Percentiles rank a stretch among this genome's conserved stretches.
Conservation (phyloP, 1,284 basidiomycete species). For the Stygiomarasmius scandens region DNA sequence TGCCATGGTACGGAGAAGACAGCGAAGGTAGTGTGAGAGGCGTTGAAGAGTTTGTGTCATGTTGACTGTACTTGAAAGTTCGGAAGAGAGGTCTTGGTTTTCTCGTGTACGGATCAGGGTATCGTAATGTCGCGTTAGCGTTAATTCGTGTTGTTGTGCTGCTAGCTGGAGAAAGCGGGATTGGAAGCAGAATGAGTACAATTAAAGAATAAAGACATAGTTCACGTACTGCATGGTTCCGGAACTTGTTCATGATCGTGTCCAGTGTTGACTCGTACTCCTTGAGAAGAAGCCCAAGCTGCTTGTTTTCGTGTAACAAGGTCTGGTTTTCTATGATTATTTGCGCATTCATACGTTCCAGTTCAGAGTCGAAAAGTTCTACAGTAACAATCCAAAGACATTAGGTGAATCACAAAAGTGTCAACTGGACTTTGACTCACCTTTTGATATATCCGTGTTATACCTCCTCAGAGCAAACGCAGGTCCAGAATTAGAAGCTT, state of each 20-base stretch:
- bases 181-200: slow-evolving; percentile 28
- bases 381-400: slow-evolving; percentile 12
- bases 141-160: slow-evolving; percentile 90
- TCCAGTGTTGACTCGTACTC: slow-evolving; percentile 97
- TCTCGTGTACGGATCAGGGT: slow-evolving; percentile 77
- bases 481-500: slow-evolving; percentile 77
- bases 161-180: slow-evolving; percentile 55
- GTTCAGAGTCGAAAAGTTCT: slow-evolving; percentile 93
- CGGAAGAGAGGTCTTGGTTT: slow-evolving; percentile 59
- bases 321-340: slow-evolving; percentile 94
- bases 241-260: slow-evolving; percentile 95
- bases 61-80: slow-evolving; percentile 61
- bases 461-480: slow-evolving; percentile 87
- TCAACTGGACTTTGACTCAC: slow-evolving; percentile 38
- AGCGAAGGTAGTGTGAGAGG: slow-evolving; percentile 71
- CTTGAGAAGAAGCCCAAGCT: slow-evolving; percentile 84
- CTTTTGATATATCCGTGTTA: slow-evolving; percentile 93
- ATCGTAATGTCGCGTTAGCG: slow-evolving; percentile 91
- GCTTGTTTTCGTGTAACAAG: slow-evolving; percentile 92
- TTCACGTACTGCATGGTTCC: slow-evolving; percentile 83
- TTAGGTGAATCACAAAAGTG: slow-evolving; percentile 6
- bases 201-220: neutral
- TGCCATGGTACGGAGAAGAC: slow-evolving; percentile 70
- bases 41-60: slow-evolving; percentile 63
- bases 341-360: slow-evolving; percentile 89